Percentiles rank a stretch among this genome's conserved stretches.
These are phyloP conservation scores for Colletotrichum ledebouriae DNA, from an alignment of 2,329 filamentous ascomycete genomes.

Conservation along the genomic window DNA sequence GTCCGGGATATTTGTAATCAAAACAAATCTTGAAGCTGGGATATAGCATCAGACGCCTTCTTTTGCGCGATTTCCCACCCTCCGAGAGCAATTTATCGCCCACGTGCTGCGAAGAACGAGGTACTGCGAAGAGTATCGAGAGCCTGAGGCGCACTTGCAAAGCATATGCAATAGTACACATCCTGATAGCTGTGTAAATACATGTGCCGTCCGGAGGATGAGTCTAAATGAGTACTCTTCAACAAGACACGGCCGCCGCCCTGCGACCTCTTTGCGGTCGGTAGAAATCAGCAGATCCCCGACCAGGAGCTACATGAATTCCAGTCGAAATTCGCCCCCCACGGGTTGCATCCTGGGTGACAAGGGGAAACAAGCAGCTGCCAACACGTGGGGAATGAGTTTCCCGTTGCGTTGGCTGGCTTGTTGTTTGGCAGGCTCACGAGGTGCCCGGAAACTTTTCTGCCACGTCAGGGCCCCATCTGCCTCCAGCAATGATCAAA, in stretches of 20 bases:
- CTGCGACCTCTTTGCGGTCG: conserved; percentile 25
- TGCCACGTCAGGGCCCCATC: conserved; percentile 25
- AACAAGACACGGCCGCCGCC: conserved; percentile 22
- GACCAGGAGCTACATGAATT: conserved; percentile 30
- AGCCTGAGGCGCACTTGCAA: conserved; percentile 1
- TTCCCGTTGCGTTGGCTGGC: conserved; percentile 5
- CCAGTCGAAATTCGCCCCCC: conserved; percentile 20
- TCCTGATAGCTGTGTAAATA: not conserved
- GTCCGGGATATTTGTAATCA: conserved; percentile 38
- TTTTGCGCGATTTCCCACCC: not conserved
- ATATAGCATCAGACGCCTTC: not conserved
- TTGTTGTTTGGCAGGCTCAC: not conserved
- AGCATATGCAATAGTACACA: not conserved
- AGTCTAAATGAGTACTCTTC: not conserved
- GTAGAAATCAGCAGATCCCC: conserved; percentile 27
- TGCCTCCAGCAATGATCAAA: conserved; percentile 8
- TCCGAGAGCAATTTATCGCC: conserved; percentile 3
- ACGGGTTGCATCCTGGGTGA: conserved; percentile 29
- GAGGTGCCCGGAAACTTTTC: conserved; percentile 6
- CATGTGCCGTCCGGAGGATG: conserved; percentile 3
- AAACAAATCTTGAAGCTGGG: conserved; percentile 7
- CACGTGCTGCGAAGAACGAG: not conserved
- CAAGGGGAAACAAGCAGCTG: conserved; percentile 27
- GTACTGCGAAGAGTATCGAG: not conserved
- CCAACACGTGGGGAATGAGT: conserved; percentile 31